Evolutionary conservation across 805 yeast species (phyloP).

Genomic region (Pichia heedii): DNA sequence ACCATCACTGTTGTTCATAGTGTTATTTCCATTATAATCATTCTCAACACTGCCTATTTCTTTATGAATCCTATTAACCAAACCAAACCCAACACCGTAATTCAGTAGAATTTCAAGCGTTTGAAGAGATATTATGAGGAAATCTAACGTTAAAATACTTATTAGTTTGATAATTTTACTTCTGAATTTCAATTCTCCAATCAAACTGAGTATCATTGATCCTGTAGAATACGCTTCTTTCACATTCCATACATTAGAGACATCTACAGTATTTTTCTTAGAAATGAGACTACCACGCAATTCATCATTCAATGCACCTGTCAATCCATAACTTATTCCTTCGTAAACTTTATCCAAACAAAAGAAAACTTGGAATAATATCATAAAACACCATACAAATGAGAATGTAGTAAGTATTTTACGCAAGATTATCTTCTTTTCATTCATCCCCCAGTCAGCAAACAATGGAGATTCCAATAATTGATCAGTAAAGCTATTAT

Average conservation of each 20-base stretch:
- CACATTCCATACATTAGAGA: slow-evolving; percentile 5
- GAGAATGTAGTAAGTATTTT: slow-evolving; percentile 19
- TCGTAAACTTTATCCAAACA: slow-evolving; percentile 18
- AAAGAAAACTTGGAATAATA: slow-evolving; percentile 29
- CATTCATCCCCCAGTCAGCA: not conserved
- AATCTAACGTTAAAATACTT: slow-evolving; percentile 25
- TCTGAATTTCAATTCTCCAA: slow-evolving; percentile 33
- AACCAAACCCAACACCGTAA: slow-evolving; percentile 23
- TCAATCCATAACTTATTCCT: slow-evolving; percentile 11
- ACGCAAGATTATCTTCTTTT: not conserved
- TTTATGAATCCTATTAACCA: slow-evolving; percentile 20
- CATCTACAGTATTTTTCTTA: slow-evolving; percentile 2
- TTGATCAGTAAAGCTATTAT: not conserved
- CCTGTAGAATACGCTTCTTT: slow-evolving; percentile 28
- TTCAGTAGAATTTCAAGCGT: slow-evolving; percentile 24
- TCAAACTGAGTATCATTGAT: slow-evolving; percentile 32
- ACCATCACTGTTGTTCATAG: too few species aligned
- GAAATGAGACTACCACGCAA: too few species aligned
- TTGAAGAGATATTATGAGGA: slow-evolving; percentile 24
- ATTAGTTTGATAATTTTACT: slow-evolving; percentile 21
- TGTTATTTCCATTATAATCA: slow-evolving; percentile 2
- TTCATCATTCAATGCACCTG: slow-evolving; percentile 2
- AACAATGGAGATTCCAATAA: not conserved
- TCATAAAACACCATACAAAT: slow-evolving; percentile 18
- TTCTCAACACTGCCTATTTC: slow-evolving; percentile 16